Conservation (phyloP, 2,329 filamentous ascomycete genomes). For the Sclerotinia glacialis region DNA sequence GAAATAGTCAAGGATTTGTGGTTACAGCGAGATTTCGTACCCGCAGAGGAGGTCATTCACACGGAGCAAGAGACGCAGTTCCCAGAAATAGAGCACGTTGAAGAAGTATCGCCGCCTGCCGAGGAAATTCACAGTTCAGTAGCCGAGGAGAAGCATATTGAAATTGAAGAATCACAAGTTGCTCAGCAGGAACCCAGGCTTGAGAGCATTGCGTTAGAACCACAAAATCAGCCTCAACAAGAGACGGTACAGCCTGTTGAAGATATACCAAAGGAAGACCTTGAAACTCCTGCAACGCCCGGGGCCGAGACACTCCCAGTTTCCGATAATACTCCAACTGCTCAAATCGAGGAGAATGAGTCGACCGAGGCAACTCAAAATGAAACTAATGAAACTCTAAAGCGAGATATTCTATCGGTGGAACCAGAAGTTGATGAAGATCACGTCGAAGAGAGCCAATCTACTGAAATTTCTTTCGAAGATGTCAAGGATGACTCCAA, state of each 20-base stretch:
- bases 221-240: not conserved
- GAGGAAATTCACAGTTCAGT: not conserved
- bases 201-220: not conserved
- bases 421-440: not conserved
- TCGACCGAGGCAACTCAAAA: not conserved
- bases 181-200: not conserved
- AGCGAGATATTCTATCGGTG: not conserved
- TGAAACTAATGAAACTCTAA: not conserved
- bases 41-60: not conserved
- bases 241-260: not conserved
- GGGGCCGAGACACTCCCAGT: too few species aligned
- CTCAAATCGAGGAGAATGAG: not conserved
- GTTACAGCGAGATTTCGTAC: not conserved
- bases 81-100: not conserved
- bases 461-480: not conserved
- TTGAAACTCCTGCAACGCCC: not conserved
- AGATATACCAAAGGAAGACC: not conserved
- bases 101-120: not conserved
- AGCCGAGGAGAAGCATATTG: not conserved
- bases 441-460: not conserved
- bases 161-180: not conserved
- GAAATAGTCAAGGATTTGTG: not conserved
- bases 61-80: not conserved
- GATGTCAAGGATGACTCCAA: not conserved
- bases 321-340: not conserved